A percentile compares a stretch with the other conserved stretches of the same genome.
These are phyloP conservation scores for Acidomyces sp. DNA, from an alignment of 495 filamentous ascomycete genomes.

Conservation along the genomic window DNA sequence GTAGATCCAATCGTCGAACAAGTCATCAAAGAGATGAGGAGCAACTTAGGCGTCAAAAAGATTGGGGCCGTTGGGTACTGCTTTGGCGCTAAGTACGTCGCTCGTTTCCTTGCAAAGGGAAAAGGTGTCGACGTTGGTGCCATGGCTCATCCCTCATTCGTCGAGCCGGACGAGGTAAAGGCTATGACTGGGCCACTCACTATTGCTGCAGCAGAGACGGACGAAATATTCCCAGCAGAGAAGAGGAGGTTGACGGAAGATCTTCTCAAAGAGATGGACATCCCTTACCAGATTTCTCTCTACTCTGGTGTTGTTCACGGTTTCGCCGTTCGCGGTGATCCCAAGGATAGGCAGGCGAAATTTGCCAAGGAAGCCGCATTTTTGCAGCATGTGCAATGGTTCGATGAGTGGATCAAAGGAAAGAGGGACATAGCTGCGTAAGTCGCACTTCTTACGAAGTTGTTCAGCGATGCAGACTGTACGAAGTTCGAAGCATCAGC, in stretches of 20 bases:
- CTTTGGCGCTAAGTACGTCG: slow-evolving; percentile 53
- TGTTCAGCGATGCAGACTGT: too few species aligned
- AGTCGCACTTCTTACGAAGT: too few species aligned
- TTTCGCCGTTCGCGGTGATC: slow-evolving; percentile 61
- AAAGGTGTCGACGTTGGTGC: slow-evolving; percentile 49
- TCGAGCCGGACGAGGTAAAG: slow-evolving; percentile 61
- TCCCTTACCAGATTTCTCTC: slow-evolving; percentile 70
- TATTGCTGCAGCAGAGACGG: slow-evolving; percentile 68
- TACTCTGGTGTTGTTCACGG: slow-evolving; percentile 67
- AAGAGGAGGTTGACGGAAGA: slow-evolving; percentile 53
- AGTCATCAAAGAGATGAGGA: slow-evolving; percentile 46
- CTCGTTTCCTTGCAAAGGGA: slow-evolving; percentile 32
- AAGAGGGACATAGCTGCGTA: slow-evolving; percentile 16
- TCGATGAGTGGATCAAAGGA: slow-evolving; percentile 44
- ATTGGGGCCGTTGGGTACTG: slow-evolving; percentile 68
- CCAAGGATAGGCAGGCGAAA: slow-evolving; percentile 46
- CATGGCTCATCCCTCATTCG: slow-evolving; percentile 64
- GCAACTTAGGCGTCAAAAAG: slow-evolving; percentile 46
- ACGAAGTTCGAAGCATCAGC: too few species aligned
- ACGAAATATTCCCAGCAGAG: slow-evolving; percentile 62
- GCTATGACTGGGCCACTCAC: slow-evolving; percentile 58
- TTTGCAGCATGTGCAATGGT: slow-evolving; percentile 67
- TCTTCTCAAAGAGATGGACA: slow-evolving; percentile 44
- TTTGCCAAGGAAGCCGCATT: slow-evolving; percentile 82
- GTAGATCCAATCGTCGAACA: slow-evolving; percentile 55